These are phyloP conservation scores for Tolypocladium album DNA, from an alignment of 2,329 filamentous ascomycete species.

Conservation along the genomic window DNA sequence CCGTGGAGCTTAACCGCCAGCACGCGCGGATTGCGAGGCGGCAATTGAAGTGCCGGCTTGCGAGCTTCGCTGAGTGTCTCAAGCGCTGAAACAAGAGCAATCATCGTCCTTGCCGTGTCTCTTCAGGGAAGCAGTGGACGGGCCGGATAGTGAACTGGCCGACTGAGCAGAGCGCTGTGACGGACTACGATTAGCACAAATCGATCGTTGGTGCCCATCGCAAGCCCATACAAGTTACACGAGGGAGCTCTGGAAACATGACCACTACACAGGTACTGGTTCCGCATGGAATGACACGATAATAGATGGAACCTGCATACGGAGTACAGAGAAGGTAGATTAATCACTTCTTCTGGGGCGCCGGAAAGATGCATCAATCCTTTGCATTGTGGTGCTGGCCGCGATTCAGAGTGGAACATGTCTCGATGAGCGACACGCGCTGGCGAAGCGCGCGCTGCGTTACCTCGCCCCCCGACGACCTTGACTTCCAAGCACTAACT, in stretches of 20 bases:
- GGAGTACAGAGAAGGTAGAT: too few species aligned
- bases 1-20: not conserved
- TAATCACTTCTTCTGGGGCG: not conserved
- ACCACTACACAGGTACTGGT: too few species aligned
- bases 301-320: too few species aligned
- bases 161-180: not conserved
- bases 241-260: too few species aligned
- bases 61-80: not conserved
- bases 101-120: not conserved
- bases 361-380: not conserved
- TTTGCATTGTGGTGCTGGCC: not conserved
- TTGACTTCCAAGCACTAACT: not conserved
- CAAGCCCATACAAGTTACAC: too few species aligned
- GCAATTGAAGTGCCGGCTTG: not conserved
- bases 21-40: not conserved
- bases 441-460: too few species aligned
- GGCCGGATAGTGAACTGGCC: not conserved
- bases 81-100: not conserved
- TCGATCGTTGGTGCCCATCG: not conserved
- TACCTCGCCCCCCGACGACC: not conserved
- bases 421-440: not conserved
- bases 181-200: not conserved
- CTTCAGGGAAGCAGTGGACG: not conserved
- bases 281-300: too few species aligned
- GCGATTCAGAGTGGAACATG: not conserved